Evolutionary conservation across 148 eudicot genomes (phyloP), one percentile per base, ranked within the genome.

Genomic region (Dysphania ambrosioides): DNA sequence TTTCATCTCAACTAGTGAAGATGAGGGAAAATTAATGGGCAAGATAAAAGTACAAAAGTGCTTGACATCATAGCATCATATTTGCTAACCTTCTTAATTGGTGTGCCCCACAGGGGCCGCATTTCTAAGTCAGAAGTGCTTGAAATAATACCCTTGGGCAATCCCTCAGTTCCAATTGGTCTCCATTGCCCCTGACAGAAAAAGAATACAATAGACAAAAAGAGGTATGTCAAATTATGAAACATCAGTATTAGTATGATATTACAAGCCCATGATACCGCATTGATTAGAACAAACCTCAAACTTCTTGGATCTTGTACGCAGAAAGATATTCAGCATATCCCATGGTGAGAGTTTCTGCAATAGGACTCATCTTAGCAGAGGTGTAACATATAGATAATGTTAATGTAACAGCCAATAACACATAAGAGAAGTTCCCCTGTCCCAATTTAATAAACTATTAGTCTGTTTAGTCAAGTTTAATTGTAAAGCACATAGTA

Each of bases 61-160:
- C 21, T 38, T 29, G 30, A 24, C 61, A 44, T 15, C 59, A 77
- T 38, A 76, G 26, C 24, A 60, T 18, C 38, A 11, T 32, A 34
- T 12, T 47, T 27, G 32, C 79, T 76, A 61, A 89, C 93, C 90
- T 83, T 82, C 47, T 75, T 82, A 34, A 80, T 68, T 12, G 83
- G 79, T 36, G 85, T 67, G 38, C 90, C 90, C 90, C 86, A 87
- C 31, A 89, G 68, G 16, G 90, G 87, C 35, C 85, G 82, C 90
- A 87, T 87, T 78, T 89, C 86, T 70, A 89, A 72, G 81, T 89
- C 88, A 23, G 93, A 79, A 7, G 90, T 84, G 64, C 74, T 84
- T 18, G 84, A 63, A 63, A 87, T 78, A 71, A 89, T 87, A 4
- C 90, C 89, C 82, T 57, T 78, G 19, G 93, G 93, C 70, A 89